Base-by-base conservation (phyloP, 441 rosid genomes). In the Populus trichocarpa region DNA sequence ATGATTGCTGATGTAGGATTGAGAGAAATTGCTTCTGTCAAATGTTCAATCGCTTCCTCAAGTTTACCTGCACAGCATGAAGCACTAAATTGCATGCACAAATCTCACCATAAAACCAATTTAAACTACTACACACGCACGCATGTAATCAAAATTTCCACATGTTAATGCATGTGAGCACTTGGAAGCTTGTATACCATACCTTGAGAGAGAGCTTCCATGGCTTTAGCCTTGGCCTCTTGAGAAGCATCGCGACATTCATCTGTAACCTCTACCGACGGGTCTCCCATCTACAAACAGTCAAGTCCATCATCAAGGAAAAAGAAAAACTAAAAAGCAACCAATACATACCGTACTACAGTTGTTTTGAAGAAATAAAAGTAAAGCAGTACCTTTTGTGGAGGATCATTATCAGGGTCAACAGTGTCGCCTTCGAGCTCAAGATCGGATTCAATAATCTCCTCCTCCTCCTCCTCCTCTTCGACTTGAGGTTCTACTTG, bases 321-420 rank as follows among this genome's bases (percentile, higher is more conserved):
- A 64, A 18, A 33, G 4, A 3, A 38, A 14, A 14, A 8, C 1
- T 18, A 59, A 38, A 30, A 57, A 57, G 28, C 30, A 67, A 12
- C 40, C 57, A 70, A 11, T 65, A 14, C 36, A 61, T 22, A 63
- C 2, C 57, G 28, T 16, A 20, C 5, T 68, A 23, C 2, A 8
- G 57, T 11, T n/a, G 8, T 61, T 5, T 33, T 40, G 50, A 40
- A 40, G 46, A 20, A 64, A 11, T 23, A 72, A 76, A 20, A 20
- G 59, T 0, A 26, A 0, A 20, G 38, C 4, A 8, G 5, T 35
- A 96, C 99, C 95, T 90, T 92, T 83, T 94, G 99, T 38, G 98
- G 96, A 89, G 94, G 92, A 84, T 93, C 99, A 79, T 96, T 85
- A 69, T 96, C 99, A 71, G 98, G 96, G 81, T 92, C 97, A 16